Conservation (phyloP, 1,284 basidiomycete genomes). For the Irpex rosettiformis region DNA sequence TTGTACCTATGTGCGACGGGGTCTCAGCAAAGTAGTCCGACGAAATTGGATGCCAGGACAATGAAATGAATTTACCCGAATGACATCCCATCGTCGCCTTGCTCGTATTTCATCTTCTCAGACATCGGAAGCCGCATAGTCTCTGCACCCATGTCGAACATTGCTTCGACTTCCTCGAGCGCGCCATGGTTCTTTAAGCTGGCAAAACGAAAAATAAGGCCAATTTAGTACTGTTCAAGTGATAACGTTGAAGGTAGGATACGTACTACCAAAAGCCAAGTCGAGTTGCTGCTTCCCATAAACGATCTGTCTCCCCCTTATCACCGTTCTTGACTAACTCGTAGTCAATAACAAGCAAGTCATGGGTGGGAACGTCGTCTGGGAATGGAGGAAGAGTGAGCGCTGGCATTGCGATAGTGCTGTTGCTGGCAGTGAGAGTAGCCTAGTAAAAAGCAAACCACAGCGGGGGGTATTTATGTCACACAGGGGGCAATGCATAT, state of each 20-base stretch:
- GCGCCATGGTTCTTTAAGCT: constrained; percentile 35
- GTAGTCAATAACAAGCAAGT: constrained; percentile 9
- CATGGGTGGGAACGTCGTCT: constrained; percentile 7
- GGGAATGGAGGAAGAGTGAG: constrained; percentile 7
- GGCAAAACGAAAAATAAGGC: too few species aligned
- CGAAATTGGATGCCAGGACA: too few species aligned
- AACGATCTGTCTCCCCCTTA: constrained; percentile 1
- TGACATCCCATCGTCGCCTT: constrained; percentile 32
- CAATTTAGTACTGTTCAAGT: not conserved
- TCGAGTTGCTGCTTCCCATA: constrained; percentile 9
- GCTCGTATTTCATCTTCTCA: constrained; percentile 35
- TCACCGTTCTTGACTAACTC: constrained; percentile 6
- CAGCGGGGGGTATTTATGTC: not conserved
- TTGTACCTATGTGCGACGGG: constrained; percentile 24
- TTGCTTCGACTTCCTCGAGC: constrained; percentile 28
- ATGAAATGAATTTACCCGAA: constrained; percentile 25
- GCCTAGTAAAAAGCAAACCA: too few species aligned
- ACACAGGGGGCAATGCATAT: not conserved
- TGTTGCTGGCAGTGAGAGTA: not conserved
- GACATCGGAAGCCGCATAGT: constrained; percentile 31
- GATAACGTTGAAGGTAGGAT: not conserved
- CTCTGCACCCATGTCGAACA: constrained; percentile 34
- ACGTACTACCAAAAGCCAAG: constrained; percentile 13
- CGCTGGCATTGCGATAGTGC: not conserved
- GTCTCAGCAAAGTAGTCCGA: not conserved